Evolutionary conservation across 2,329 filamentous ascomycete genomes (phyloP).

Genomic region (Monilinia laxa): DNA sequence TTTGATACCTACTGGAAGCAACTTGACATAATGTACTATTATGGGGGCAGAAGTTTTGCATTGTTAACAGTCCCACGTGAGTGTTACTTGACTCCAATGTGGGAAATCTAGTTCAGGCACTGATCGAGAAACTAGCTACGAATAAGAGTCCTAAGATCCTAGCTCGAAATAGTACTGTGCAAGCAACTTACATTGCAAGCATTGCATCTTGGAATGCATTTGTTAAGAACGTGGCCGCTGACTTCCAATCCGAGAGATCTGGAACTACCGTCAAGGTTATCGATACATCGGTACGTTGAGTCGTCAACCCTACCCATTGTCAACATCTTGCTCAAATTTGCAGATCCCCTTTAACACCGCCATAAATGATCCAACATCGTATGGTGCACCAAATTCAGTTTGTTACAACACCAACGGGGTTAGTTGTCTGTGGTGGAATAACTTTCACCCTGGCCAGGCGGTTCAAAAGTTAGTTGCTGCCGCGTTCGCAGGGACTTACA

Average conservation of each 20-base stretch:
- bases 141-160: constrained; percentile 7
- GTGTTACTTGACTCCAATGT: not conserved
- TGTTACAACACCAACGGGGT: constrained; percentile 24
- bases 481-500: constrained; percentile 5
- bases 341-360: constrained; percentile 15
- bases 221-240: not conserved
- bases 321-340: not conserved
- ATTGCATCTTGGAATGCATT: constrained; percentile 17
- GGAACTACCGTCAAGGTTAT: constrained; percentile 15
- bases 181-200: constrained; percentile 2
- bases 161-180: not conserved
- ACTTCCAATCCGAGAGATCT: constrained; percentile 17
- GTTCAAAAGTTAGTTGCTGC: constrained; percentile 25
- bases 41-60: constrained; percentile 50
- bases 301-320: no score
- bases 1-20: constrained; percentile 18
- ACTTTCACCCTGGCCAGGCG: constrained; percentile 25
- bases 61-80: constrained; percentile 49
- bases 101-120: not conserved
- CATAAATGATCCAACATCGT: constrained; percentile 23
- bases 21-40: constrained; percentile 42
- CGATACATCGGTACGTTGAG: constrained; percentile 16
- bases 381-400: constrained; percentile 19
- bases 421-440: constrained; percentile 27
- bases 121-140: not conserved